phyloP scores from a whole-genome alignment of 1,139 yeast species.

The Nakaseomyces glabratus region DNA sequence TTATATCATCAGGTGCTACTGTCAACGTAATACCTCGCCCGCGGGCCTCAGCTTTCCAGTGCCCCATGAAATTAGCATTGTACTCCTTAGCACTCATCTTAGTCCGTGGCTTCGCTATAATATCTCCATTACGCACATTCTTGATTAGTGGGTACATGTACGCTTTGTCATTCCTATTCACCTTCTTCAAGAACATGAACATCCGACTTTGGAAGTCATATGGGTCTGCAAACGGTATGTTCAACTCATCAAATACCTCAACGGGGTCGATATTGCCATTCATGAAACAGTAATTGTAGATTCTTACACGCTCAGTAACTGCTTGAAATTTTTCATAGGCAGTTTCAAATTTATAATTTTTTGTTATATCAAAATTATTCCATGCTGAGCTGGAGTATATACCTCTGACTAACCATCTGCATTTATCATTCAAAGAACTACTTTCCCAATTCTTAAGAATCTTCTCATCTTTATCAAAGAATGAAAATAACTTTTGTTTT shows the following conservation, averaged over 20 bases:
- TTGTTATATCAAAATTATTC: too few relatives aligned
- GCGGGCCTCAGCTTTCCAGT: slow-evolving; percentile 29
- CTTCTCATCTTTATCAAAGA: too few relatives aligned
- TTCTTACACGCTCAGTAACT: slow-evolving; percentile 17
- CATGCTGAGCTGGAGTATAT: too few relatives aligned
- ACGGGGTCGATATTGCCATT: background rate
- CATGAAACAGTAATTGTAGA: slow-evolving; percentile 19
- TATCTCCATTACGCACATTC: slow-evolving; percentile 4
- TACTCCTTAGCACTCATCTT: slow-evolving; percentile 1
- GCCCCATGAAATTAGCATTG: slow-evolving; percentile 8
- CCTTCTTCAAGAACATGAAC: slow-evolving; percentile 17
- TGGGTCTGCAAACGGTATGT: slow-evolving; percentile 8
- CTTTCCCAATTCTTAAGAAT: slow-evolving; percentile 8
- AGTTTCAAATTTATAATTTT: slow-evolving; percentile 50
- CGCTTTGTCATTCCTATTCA: slow-evolving; percentile 11
- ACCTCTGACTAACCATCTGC: slow-evolving; percentile 14
- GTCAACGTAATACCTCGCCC: slow-evolving; percentile 47
- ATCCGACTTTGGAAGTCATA: slow-evolving; percentile 12
- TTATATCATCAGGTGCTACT: slow-evolving; percentile 37
- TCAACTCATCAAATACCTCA: slow-evolving; percentile 1
- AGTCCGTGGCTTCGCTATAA: slow-evolving; percentile 11
- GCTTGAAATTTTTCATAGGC: slow-evolving; percentile 43
- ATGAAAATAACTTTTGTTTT: too few relatives aligned
- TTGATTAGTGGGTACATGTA: slow-evolving; percentile 8
- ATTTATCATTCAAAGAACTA: slow-evolving; percentile 1